phyloP scores from a whole-genome alignment of 2,329 filamentous ascomycete genomes.

The Scortechinia acanthostroma region DNA sequence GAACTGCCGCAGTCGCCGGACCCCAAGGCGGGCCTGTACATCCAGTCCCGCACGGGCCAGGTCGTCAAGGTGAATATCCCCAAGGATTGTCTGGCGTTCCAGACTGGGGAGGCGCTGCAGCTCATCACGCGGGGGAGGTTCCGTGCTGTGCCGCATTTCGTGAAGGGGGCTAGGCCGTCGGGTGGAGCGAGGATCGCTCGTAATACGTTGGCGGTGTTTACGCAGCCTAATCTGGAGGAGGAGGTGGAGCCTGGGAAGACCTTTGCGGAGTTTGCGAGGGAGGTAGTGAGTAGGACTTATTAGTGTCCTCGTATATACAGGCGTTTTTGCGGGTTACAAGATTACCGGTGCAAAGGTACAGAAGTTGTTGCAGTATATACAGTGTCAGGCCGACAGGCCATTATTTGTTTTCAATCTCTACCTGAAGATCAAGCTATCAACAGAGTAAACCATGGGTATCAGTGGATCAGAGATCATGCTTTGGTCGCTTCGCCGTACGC shows the following conservation, averaged over 20 bases:
- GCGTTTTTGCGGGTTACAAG: too few relatives aligned
- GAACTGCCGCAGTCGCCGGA: conserved; percentile 57
- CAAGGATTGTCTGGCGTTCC: conserved; percentile 63
- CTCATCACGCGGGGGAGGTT: conserved; percentile 63
- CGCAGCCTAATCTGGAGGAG: conserved; percentile 64
- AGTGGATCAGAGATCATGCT: too few relatives aligned
- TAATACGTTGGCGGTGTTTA: conserved; percentile 69
- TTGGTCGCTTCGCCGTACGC: conserved; percentile 10
- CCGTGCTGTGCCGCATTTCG: conserved; percentile 68
- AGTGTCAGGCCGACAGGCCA: too few relatives aligned
- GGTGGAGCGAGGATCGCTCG: conserved; percentile 34
- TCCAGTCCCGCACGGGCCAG: conserved; percentile 55
- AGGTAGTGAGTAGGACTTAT: not conserved
- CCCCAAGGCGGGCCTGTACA: conserved; percentile 61
- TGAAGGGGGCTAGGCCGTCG: conserved; percentile 44
- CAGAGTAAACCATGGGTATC: too few relatives aligned
- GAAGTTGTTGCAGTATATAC: too few relatives aligned
- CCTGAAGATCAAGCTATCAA: too few relatives aligned
- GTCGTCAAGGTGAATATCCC: conserved; percentile 65
- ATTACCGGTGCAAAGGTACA: too few relatives aligned
- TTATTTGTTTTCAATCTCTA: too few relatives aligned
- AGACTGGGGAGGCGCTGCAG: conserved; percentile 65
- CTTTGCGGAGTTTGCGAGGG: conserved; percentile 41
- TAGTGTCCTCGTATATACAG: not conserved
- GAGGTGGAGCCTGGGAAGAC: conserved; percentile 37